Conservation (phyloP, 2,329 filamentous ascomycete species). For the Scytalidium sp. region DNA sequence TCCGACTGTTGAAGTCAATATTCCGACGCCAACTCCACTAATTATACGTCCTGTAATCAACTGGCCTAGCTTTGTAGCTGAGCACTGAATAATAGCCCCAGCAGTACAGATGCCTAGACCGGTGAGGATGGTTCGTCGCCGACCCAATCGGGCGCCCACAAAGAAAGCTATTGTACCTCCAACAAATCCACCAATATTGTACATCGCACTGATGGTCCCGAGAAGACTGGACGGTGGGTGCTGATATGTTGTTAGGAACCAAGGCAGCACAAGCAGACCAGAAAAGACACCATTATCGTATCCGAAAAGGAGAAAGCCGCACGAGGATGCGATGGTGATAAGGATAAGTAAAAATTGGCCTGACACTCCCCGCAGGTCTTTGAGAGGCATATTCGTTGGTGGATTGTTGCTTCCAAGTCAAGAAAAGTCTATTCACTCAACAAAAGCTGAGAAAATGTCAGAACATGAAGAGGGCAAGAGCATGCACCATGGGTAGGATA, state of each 20-base stretch:
- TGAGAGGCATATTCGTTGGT: neutral
- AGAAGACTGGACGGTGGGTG: neutral
- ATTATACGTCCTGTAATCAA: constrained; percentile 41
- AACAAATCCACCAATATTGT: constrained; percentile 2
- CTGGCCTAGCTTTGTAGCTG: constrained; percentile 25
- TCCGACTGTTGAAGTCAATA: constrained; percentile 32
- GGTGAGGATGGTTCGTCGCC: constrained; percentile 4
- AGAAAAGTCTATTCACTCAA: neutral
- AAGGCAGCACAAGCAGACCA: neutral
- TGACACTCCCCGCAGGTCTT: neutral
- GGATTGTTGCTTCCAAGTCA: neutral
- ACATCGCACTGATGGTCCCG: constrained; percentile 5
- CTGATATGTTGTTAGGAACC: neutral
- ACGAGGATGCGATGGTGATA: neutral
- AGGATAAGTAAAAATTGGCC: neutral
- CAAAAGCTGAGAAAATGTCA: neutral
- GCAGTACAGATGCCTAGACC: constrained; percentile 4
- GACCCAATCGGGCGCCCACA: neutral
- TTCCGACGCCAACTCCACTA: constrained; percentile 28
- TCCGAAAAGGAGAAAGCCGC: constrained; percentile 28
- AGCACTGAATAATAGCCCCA: constrained; percentile 39
- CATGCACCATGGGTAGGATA: too few species aligned
- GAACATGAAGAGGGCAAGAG: too few species aligned
- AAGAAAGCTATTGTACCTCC: neutral
- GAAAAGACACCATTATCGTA: constrained; percentile 47